Evolutionary conservation across 768 basidiomycete genomes (phyloP).

Genomic region (Boletus sensibilis): DNA sequence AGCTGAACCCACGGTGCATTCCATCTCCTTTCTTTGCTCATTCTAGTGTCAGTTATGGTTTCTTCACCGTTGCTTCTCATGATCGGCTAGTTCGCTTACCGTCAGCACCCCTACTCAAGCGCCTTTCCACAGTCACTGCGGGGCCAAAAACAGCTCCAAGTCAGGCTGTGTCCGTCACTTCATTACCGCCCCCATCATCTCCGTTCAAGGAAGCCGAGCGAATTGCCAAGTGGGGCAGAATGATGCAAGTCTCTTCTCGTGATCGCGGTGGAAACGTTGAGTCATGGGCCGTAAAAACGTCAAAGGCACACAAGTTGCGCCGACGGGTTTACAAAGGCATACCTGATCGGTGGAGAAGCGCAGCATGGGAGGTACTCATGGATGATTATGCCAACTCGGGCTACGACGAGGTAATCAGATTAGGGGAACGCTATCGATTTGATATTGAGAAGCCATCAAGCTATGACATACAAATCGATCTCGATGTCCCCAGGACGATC

Average conservation of each 20-base stretch:
- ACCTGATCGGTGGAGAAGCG: constrained; percentile 92
- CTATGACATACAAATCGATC: constrained; percentile 96
- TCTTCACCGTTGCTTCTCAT: constrained; percentile 77
- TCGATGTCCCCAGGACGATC: constrained; percentile 96
- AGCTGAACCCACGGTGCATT: constrained; percentile 27
- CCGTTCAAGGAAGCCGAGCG: constrained; percentile 65
- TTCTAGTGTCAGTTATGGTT: constrained; percentile 72
- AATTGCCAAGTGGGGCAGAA: constrained; percentile 92
- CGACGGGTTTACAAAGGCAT: constrained; percentile 90
- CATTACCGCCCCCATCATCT: constrained; percentile 48
- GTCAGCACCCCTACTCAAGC: constrained; percentile 58
- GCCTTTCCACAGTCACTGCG: constrained; percentile 45
- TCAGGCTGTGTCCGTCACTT: constrained; percentile 44
- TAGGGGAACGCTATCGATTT: constrained; percentile 55
- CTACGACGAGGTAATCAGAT: constrained; percentile 42
- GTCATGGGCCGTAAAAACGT: constrained; percentile 64
- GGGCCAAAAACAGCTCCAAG: constrained; percentile 47
- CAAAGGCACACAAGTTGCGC: constrained; percentile 68
- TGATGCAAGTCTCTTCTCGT: constrained; percentile 69
- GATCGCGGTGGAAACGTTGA: constrained; percentile 78
- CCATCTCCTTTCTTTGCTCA: constrained; percentile 12
- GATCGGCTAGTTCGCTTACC: constrained; percentile 80
- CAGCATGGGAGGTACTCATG: constrained; percentile 87
- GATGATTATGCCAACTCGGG: constrained; percentile 49
- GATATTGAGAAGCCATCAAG: constrained; percentile 75